These are phyloP conservation scores for Fusarium anguioides DNA, from an alignment of 2,329 filamentous ascomycete genomes.

Conservation along the genomic window DNA sequence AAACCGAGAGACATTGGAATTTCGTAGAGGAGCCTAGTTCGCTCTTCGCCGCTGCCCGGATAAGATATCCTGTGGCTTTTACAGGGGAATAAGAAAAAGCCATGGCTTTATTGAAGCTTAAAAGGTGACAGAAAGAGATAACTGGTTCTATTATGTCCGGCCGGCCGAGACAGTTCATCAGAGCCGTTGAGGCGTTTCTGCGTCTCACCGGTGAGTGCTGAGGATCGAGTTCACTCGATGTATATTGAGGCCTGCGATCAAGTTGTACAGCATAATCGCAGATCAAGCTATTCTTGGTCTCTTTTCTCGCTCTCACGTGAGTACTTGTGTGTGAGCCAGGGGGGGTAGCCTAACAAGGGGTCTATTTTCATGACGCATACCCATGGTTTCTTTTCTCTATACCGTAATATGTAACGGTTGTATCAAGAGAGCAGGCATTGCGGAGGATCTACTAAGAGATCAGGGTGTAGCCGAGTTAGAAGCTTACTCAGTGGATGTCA, in stretches of 20 bases:
- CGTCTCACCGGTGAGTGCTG: background rate
- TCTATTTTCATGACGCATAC: conserved; percentile 1
- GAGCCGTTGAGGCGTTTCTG: conserved; percentile 15
- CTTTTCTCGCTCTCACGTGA: background rate
- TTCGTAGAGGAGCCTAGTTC: conserved; percentile 13
- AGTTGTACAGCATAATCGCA: background rate
- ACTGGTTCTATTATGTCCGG: background rate
- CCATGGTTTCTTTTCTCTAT: conserved; percentile 1
- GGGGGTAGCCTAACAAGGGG: background rate
- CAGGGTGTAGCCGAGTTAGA: background rate
- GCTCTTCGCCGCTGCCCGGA: conserved; percentile 1
- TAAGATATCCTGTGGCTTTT: background rate
- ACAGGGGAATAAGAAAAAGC: background rate
- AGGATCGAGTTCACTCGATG: background rate
- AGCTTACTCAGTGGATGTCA: conserved; percentile 2
- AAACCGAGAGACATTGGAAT: background rate
- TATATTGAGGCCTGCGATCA: background rate
- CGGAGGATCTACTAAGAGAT: conserved; percentile 10
- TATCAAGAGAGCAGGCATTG: background rate
- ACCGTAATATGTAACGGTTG: conserved; percentile 2
- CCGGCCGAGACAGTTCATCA: background rate
- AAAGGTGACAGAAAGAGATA: background rate
- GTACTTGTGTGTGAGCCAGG: background rate
- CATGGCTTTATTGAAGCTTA: too few species aligned
- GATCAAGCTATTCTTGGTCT: background rate